Conservation (phyloP, 2,329 filamentous ascomycete genomes). For the Capronia epimyces region DNA sequence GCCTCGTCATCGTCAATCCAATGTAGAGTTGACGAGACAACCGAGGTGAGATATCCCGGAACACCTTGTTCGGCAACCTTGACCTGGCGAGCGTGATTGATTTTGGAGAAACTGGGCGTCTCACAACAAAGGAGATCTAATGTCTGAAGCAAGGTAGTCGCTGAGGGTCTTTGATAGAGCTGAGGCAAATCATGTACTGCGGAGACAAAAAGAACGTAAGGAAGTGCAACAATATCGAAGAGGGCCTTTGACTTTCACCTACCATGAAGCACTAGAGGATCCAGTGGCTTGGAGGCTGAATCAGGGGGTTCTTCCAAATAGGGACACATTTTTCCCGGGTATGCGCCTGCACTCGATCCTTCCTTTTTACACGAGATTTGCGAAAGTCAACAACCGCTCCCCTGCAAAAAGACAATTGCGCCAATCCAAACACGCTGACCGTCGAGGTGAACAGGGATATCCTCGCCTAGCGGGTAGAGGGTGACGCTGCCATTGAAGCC, state of each 20-base stretch:
- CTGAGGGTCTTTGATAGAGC: constrained; percentile 69
- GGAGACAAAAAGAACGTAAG: not conserved
- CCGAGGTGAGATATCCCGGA: constrained; percentile 43
- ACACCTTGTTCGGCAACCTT: constrained; percentile 39
- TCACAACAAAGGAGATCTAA: constrained; percentile 62
- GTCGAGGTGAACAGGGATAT: not conserved
- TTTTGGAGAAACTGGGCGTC: constrained; percentile 47
- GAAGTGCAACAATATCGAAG: not conserved
- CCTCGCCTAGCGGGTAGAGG: not conserved
- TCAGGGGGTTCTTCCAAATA: not conserved
- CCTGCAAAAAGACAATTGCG: not conserved
- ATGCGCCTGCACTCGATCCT: not conserved
- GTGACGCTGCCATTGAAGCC: not conserved
- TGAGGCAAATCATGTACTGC: constrained; percentile 70
- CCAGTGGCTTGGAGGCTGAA: not conserved
- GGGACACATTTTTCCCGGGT: not conserved
- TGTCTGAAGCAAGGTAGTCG: constrained; percentile 56
- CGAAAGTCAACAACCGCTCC: not conserved
- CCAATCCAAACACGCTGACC: not conserved
- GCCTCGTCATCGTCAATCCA: constrained; percentile 44
- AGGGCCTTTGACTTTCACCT: constrained; percentile 7
- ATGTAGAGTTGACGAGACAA: constrained; percentile 42
- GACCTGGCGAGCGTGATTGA: constrained; percentile 30
- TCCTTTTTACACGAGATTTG: not conserved
- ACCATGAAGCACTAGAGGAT: constrained; percentile 16